Evolutionary conservation across 2,329 filamentous ascomycete genomes (phyloP).

Genomic region (Emmonsia crescens): DNA sequence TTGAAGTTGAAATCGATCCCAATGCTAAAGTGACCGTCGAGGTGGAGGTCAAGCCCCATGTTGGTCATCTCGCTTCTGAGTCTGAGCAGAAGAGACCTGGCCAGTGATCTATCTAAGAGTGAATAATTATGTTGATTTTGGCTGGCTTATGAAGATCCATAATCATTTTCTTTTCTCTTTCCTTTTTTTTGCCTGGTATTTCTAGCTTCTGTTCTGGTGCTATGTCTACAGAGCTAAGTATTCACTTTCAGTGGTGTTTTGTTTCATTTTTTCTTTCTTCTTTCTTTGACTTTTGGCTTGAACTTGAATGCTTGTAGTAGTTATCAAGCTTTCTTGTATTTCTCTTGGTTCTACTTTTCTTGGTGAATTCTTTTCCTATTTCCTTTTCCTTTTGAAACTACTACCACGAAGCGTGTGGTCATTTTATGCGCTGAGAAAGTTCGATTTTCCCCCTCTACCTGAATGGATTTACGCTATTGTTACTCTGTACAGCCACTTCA

Average conservation of each 20-base stretch:
- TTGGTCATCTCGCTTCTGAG: no score
- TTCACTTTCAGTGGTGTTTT: neutral
- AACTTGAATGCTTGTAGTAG: no score
- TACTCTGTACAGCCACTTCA: neutral
- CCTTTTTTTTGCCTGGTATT: neutral
- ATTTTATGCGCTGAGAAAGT: neutral
- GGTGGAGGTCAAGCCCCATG: neutral
- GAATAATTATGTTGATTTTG: neutral
- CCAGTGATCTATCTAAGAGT: neutral
- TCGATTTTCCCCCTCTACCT: neutral
- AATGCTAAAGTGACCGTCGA: neutral
- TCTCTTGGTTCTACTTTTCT: neutral
- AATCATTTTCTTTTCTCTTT: neutral
- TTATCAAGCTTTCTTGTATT: neutral
- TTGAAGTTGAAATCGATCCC: neutral
- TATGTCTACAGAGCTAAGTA: neutral
- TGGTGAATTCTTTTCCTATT: neutral
- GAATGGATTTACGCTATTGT: neutral
- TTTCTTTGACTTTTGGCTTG: neutral
- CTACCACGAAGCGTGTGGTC: no score
- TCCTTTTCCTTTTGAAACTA: no score
- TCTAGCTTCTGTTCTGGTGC: neutral
- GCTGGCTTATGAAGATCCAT: neutral
- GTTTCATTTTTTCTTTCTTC: neutral
- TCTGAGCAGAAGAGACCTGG: neutral